These are phyloP conservation scores for Zygnema circumcarinatum DNA, from an alignment of 139 green algal genomes.

Conservation along the genomic window DNA sequence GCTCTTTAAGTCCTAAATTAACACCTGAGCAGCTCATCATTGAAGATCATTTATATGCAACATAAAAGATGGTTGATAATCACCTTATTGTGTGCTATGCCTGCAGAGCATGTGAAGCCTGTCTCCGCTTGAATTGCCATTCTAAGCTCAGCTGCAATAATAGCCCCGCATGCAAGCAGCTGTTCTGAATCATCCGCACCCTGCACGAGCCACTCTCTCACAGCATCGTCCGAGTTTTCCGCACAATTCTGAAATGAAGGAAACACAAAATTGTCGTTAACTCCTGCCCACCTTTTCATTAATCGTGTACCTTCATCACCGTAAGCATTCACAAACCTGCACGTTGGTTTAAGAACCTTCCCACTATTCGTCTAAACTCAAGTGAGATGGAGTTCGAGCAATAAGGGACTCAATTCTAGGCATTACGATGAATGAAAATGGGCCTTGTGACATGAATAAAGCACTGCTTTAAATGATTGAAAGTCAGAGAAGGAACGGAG, in stretches of 20 bases:
- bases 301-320: neutral
- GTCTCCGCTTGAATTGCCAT: slow-evolving; percentile 70
- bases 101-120: slow-evolving; percentile 79
- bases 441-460: no score
- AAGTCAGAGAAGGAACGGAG: neutral
- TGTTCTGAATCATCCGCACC: neutral
- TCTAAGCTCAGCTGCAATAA: slow-evolving; percentile 70
- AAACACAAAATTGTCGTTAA: neutral
- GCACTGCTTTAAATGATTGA: neutral
- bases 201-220: neutral
- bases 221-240: neutral
- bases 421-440: no score
- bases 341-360: no score
- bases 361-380: no score
- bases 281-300: neutral
- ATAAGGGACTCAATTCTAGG: no score
- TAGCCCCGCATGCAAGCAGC: slow-evolving; percentile 73
- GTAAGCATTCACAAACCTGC: neutral
- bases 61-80: no score
- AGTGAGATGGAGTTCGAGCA: no score
- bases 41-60: no score
- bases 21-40: no score
- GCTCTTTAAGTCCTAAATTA: no score
- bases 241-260: neutral
- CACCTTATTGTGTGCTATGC: slow-evolving; percentile 79